Base-by-base conservation (phyloP, 768 basidiomycete genomes). In the Panaeolus cyanescens region DNA sequence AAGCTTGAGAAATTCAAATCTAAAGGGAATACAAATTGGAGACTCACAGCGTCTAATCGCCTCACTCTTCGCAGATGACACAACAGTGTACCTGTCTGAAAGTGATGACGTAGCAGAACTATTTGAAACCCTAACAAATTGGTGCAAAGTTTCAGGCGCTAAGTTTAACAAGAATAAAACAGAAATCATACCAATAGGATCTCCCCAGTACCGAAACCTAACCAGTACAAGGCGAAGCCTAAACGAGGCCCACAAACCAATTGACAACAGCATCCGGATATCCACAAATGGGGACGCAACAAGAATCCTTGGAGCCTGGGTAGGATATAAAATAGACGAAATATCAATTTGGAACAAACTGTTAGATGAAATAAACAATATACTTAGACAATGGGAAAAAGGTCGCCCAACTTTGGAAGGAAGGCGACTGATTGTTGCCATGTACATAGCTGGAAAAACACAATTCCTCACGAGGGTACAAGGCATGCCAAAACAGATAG, bases 151-250 rank as follows among this genome's bases (percentile, higher is more conserved):
- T 5, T 76, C 77, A 13, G 63, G 71, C 1, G 80, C 79, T 0
- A 75, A 73, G 40, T 83, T 81, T 56, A 83, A 81, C 56, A 62
- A 65, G 0, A 54, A 50, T 0, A 83, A 83, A 64, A 82, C 79
- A 0, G 72, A 76, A 55, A 65, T 79, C 0, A 65, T 83, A 6
- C 78, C 77, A 0, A 66, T 79, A 0, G 77, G 80, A 39, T 54
- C 36, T 12, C 20, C 55, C 5, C 55, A 57, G 3, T 73, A 66
- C 64, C 42, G 74, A n/a, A n/a, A 59, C 19, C 4, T 9, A 0
- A 25, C 71, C 1, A 30, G 54, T 2, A 55, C 7, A 9, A 37
- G 59, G 30, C 65, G 58, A 55, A 20, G 37, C 33, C 37, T 56
- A 13, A 33, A 31, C 15, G 53, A 12, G 6, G 33, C 59, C 37